Conservation (phyloP, 2,329 filamentous ascomycete species). For the Xylariaceae sp. region DNA sequence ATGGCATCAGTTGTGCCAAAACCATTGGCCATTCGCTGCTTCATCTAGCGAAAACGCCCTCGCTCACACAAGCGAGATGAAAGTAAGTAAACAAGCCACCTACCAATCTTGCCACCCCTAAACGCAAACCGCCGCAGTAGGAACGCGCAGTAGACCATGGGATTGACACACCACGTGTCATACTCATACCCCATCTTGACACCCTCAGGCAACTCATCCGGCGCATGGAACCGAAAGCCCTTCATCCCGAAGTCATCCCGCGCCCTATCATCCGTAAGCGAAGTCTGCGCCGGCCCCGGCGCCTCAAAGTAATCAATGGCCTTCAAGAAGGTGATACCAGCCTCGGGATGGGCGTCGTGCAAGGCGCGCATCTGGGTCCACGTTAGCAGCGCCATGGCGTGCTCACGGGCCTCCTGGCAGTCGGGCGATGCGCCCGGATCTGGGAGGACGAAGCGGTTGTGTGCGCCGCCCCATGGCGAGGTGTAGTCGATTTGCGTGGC, state of each 20-base stretch:
- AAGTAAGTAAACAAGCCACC: constrained; percentile 1
- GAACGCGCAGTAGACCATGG: constrained; percentile 49
- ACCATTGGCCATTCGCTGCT: no score
- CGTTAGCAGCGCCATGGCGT: constrained; percentile 39
- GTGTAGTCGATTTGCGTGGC: constrained; percentile 45
- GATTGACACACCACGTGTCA: constrained; percentile 50
- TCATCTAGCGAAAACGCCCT: no score
- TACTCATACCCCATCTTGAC: constrained; percentile 47
- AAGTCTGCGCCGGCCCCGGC: constrained; percentile 37
- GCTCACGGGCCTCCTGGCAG: constrained; percentile 36
- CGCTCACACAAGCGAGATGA: no score
- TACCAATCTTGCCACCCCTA: constrained; percentile 31
- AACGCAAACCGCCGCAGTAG: constrained; percentile 39
- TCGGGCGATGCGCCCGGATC: constrained; percentile 20
- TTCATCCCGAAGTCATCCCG: constrained; percentile 31
- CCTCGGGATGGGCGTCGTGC: constrained; percentile 31
- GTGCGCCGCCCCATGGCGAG: constrained; percentile 54
- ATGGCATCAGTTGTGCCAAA: neutral
- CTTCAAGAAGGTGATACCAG: constrained; percentile 44
- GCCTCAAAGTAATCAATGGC: constrained; percentile 50
- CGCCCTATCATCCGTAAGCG: constrained; percentile 33
- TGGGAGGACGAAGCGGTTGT: constrained; percentile 48
- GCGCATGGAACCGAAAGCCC: constrained; percentile 36
- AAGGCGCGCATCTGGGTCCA: constrained; percentile 39
- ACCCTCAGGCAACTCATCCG: constrained; percentile 37